A percentile compares a stretch with the other conserved stretches of the same genome.
Evolutionary conservation across 1,284 basidiomycete species (phyloP).

Genomic region (Austroboletus rostrupii): DNA sequence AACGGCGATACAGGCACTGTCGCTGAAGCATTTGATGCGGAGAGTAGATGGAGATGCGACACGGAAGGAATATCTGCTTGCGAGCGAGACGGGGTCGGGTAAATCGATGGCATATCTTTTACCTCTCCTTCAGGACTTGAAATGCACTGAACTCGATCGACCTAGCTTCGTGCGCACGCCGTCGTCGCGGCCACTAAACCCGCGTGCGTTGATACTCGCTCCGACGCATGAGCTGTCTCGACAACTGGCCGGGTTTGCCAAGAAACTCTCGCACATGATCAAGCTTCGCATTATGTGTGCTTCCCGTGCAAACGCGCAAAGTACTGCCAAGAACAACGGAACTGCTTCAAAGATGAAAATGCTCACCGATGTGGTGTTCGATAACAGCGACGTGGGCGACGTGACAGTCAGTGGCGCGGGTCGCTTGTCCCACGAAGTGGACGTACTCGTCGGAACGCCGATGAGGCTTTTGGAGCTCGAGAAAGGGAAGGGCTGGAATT

Average conservation of each 20-base stretch:
- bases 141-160: constrained; percentile 46
- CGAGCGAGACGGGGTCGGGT: constrained; percentile 85
- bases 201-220: constrained; percentile 75
- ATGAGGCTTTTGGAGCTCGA: constrained; percentile 72
- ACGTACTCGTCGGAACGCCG: constrained; percentile 77
- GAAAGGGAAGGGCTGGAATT: constrained; percentile 64
- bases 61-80: constrained; percentile 65
- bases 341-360: constrained; percentile 51
- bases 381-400: constrained; percentile 16
- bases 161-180: constrained; percentile 5
- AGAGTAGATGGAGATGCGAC: constrained; percentile 14
- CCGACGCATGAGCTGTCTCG: constrained; percentile 86
- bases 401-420: constrained; percentile 12
- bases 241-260: constrained; percentile 72
- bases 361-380: constrained; percentile 13
- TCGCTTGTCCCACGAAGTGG: constrained; percentile 42
- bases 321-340: constrained; percentile 31
- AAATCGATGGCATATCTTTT: constrained; percentile 89
- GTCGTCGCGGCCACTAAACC: constrained; percentile 39
- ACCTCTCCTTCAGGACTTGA: constrained; percentile 76
- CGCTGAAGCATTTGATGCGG: constrained; percentile 58
- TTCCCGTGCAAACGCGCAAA: constrained; percentile 56
- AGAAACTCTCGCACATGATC: constrained; percentile 66
- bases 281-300: constrained; percentile 75
- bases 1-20: constrained; percentile 73